These are phyloP conservation scores for Chlorella sp. DNA, from an alignment of 139 green algal species.

Conservation along the genomic window DNA sequence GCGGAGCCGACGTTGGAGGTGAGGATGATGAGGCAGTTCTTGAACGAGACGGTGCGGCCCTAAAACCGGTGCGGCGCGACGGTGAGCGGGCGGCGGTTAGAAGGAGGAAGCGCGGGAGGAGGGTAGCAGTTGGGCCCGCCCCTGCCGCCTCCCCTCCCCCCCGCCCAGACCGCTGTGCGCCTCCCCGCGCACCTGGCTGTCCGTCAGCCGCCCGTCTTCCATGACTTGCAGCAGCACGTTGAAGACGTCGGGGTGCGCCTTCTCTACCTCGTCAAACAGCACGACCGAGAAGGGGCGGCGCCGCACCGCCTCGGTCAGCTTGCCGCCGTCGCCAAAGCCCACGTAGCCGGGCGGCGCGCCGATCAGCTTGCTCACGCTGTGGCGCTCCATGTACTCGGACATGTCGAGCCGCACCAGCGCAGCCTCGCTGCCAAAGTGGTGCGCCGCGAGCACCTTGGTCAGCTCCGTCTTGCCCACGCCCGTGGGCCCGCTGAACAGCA, in stretches of 20 bases:
- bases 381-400: constrained; percentile 96
- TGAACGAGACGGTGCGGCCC: constrained; percentile 78
- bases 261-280: constrained; percentile 98
- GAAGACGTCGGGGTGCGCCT: constrained; percentile 99
- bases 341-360: constrained; percentile 76
- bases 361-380: constrained; percentile 82
- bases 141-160: not conserved
- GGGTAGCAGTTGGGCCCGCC: not conserved
- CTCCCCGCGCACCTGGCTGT: constrained; percentile 56
- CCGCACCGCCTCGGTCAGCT: constrained; percentile 79
- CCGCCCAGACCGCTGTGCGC: no score
- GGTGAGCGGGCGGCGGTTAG: not conserved
- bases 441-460: constrained; percentile 53
- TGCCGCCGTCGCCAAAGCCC: constrained; percentile 77
- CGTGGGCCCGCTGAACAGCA: constrained; percentile 82
- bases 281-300: constrained; percentile 79
- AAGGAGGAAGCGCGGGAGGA: not conserved
- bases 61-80: no score
- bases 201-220: constrained; percentile 94
- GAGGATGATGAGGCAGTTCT: constrained; percentile 80
- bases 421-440: constrained; percentile 47
- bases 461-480: constrained; percentile 90
- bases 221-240: constrained; percentile 97
- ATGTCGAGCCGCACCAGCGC: constrained; percentile 96
- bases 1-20: constrained; percentile 76